These are phyloP conservation scores for Solanum neorickii DNA, from an alignment of 257 asterid species.

Conservation along the genomic window DNA sequence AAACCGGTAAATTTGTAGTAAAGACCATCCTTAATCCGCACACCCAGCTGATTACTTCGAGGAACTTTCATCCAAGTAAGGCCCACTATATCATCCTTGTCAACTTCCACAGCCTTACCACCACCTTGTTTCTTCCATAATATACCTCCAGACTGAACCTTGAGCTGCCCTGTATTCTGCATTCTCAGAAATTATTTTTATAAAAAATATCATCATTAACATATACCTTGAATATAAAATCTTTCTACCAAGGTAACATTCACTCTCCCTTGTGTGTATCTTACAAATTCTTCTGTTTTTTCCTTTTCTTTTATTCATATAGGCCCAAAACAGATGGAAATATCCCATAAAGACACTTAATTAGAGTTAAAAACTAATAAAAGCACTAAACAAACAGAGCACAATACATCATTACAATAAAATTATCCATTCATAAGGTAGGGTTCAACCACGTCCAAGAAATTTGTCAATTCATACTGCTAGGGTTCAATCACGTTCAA, in stretches of 20 bases:
- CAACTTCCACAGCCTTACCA: slow-evolving; percentile 88
- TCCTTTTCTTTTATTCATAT: not conserved
- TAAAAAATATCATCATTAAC: not conserved
- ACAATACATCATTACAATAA: not conserved
- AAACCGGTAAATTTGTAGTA: slow-evolving; percentile 84
- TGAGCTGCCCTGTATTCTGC: slow-evolving; percentile 88
- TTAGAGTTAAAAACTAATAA: not conserved
- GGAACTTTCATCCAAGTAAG: slow-evolving; percentile 97
- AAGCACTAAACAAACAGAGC: not conserved
- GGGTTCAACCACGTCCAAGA: not conserved
- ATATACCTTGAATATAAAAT: not conserved
- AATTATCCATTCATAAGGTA: not conserved
- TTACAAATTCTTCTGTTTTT: not conserved
- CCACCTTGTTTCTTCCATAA: slow-evolving; percentile 96
- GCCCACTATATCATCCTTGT: slow-evolving; percentile 57
- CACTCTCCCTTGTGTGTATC: not conserved
- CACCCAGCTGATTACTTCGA: slow-evolving; percentile 81
- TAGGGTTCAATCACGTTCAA: not conserved
- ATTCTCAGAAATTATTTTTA: not conserved
- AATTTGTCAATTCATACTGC: not conserved
- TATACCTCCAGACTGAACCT: slow-evolving; percentile 72
- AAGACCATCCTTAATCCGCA: slow-evolving; percentile 81
- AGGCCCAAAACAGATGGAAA: not conserved
- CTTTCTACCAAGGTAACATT: not conserved
- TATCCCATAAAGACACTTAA: not conserved